Base-by-base conservation (phyloP, 2,329 filamentous ascomycete species). In the Colletotrichum salicis region DNA sequence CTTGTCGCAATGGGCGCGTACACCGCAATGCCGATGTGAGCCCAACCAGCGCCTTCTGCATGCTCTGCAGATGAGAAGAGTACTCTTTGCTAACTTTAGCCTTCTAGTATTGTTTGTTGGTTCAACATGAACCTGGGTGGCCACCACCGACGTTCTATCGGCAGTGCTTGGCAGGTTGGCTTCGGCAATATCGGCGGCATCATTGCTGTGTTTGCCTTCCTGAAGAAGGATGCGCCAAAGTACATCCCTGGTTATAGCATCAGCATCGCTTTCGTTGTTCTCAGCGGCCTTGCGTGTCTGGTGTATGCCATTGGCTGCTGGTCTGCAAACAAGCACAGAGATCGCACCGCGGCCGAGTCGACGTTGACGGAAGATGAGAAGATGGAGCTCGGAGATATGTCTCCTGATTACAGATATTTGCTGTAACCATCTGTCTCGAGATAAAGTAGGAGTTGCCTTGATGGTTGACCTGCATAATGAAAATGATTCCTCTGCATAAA, bases 21-120 rank as follows among this genome's bases (percentile, higher is more conserved):
- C 82, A 91, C 90, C 1, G 94, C 95, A n/a, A 95, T 97, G 92
- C 95, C 96, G 0, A 91, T 97, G 90, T 95, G 7, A 35, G 61
- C 56, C 27, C 15, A 45, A 35, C 10, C 31, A 6, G 12, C 45
- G 31, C 11, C 29, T 22, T 19, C 2, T 11, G 11, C n/a, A 10
- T 1, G 3, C 12, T 35, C 6, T 29, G n/a, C 5, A 7, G 15
- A 15, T 55, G 10, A 5, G 11, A 22, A 35, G 10, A 31, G 11
- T 24, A 24, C 5, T 22, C 15, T 7, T 22, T 54, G 8, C 51
- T 64, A 31, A 64, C 33, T 6, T 1, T 2, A 48, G n/a, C 48
- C 5, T 22, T 4, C 33, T 27, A 8, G 27, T 13, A 12, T 52
- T 55, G 89, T 95, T 8, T 95, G 92, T 80, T 95, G 93, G 93